Evolutionary conservation across 192 early-diverging fungal genomes (phyloP).

Genomic region (Phlyctochytrium planicorne): DNA sequence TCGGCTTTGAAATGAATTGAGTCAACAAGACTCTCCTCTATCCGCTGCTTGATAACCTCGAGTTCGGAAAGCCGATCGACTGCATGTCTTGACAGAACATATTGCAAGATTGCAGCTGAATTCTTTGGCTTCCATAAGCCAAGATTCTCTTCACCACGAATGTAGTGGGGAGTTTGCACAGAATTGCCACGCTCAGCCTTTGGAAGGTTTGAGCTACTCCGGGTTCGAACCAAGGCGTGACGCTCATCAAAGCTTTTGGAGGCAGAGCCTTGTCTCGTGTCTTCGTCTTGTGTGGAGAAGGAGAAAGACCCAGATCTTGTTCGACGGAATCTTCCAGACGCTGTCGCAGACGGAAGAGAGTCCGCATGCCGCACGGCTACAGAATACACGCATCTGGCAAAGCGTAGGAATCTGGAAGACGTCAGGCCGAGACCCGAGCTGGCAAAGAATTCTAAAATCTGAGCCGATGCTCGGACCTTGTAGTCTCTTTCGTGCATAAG

Average conservation of each 20-base stretch:
- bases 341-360: conserved; percentile 1
- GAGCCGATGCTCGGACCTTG: conserved; percentile 21
- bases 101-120: no score
- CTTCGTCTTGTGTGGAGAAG: not conserved
- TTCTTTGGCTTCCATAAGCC: conserved; percentile 30
- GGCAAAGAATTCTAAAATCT: conserved; percentile 9
- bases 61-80: no score
- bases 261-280: not conserved
- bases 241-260: not conserved
- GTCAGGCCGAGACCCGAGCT: conserved; percentile 1
- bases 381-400: conserved; percentile 15
- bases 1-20: no score
- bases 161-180: conserved; percentile 13
- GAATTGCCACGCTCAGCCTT: conserved; percentile 6
- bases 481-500: conserved; percentile 28
- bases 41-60: no score
- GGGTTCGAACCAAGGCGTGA: not conserved
- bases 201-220: conserved; percentile 10
- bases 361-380: conserved; percentile 18
- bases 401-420: conserved; percentile 1
- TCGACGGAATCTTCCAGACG: not conserved
- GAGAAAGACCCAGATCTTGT: not conserved
- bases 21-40: no score
- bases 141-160: conserved; percentile 38
- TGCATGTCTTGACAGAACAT: no score